Percentiles rank a stretch among this genome's conserved stretches.
These are phyloP conservation scores for Entomortierella lignicola DNA, from an alignment of 192 early-diverging fungal species.

Conservation along the genomic window DNA sequence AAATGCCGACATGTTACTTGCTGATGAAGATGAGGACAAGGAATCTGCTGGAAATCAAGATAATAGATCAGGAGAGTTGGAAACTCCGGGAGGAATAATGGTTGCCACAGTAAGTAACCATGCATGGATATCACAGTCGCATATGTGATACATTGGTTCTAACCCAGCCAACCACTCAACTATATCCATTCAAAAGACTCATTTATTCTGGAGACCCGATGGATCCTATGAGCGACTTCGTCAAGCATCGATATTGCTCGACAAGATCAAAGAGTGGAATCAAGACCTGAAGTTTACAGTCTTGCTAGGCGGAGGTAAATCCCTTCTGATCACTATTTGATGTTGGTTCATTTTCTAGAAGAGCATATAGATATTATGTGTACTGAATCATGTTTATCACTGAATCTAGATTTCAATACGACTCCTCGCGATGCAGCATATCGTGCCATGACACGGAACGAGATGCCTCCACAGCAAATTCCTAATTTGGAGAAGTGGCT, in stretches of 20 bases:
- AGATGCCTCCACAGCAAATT: slow-evolving; percentile 56
- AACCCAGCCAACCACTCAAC: no score
- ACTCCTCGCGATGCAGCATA: slow-evolving; percentile 71
- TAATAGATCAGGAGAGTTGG: neutral
- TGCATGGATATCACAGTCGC: no score
- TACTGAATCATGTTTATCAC: neutral
- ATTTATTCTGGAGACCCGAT: slow-evolving; percentile 54
- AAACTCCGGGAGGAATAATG: slow-evolving; percentile 33
- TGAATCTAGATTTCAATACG: slow-evolving; percentile 64
- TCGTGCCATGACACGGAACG: slow-evolving; percentile 59
- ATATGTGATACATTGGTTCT: no score
- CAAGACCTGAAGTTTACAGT: slow-evolving; percentile 32
- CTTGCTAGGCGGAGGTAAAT: slow-evolving; percentile 49
- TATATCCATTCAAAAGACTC: slow-evolving; percentile 36
- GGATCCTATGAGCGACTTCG: slow-evolving; percentile 53
- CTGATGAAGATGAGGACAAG: slow-evolving; percentile 25
- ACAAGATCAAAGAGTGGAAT: slow-evolving; percentile 48
- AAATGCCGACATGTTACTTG: slow-evolving; percentile 46
- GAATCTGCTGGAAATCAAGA: neutral
- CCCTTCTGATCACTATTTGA: neutral
- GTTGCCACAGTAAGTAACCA: slow-evolving; percentile 37
- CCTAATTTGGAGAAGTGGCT: slow-evolving; percentile 41
- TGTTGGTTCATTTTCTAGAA: neutral
- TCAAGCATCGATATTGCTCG: slow-evolving; percentile 41
- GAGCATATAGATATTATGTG: neutral